A percentile compares a stretch with the other conserved stretches of the same genome.
These are phyloP conservation scores for Orbilia brochopaga DNA, from an alignment of 2,329 filamentous ascomycete genomes.

Conservation along the genomic window DNA sequence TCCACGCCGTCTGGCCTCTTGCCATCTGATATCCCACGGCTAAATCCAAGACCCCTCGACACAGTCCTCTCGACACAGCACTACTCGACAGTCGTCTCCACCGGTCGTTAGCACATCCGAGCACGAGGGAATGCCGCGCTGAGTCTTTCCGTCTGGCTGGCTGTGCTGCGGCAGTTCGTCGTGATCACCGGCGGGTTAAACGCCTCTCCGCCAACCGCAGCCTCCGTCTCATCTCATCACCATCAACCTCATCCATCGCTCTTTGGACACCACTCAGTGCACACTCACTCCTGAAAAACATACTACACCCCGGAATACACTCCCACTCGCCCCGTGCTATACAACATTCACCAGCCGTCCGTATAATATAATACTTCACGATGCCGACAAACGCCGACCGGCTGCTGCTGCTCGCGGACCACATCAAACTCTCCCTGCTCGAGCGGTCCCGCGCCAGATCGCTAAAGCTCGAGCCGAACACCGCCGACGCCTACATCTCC, in stretches of 20 bases:
- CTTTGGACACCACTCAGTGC: background rate
- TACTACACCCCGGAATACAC: no score
- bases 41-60: background rate
- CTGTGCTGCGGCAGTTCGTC: constrained; percentile 2
- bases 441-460: constrained; percentile 86
- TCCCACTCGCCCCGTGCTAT: background rate
- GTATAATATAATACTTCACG: background rate
- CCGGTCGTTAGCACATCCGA: background rate
- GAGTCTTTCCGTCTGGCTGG: background rate
- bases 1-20: background rate
- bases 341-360: background rate
- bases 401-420: constrained; percentile 90
- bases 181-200: background rate
- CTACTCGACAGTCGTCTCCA: background rate
- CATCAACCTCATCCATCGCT: background rate
- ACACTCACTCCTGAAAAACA: background rate
- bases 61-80: background rate
- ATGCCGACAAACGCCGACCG: constrained; percentile 62
- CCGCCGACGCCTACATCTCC: constrained; percentile 86
- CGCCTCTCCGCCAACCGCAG: background rate
- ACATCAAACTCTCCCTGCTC: constrained; percentile 93
- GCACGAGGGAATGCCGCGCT: background rate
- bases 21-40: background rate
- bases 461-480: constrained; percentile 76
- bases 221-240: background rate